Evolutionary conservation across 768 basidiomycete genomes (phyloP).

Genomic region (Tephrocybe sp.): DNA sequence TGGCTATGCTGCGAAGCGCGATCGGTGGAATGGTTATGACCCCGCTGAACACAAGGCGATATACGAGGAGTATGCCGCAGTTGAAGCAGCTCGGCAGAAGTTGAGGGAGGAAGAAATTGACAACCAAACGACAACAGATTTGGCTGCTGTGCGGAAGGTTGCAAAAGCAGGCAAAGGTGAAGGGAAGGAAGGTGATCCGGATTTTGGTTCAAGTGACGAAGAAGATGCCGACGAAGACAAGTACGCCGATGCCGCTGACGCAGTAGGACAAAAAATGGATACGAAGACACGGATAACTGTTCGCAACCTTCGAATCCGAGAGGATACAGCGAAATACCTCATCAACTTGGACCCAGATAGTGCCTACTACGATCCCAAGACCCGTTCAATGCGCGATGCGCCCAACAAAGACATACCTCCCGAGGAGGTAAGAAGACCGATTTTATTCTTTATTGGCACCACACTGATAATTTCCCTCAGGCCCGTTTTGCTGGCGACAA

Average conservation of each 20-base stretch:
- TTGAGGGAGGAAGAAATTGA: slow-evolving; percentile 96
- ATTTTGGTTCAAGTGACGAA: slow-evolving; percentile 95
- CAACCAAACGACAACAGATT: slow-evolving; percentile 90
- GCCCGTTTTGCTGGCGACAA: slow-evolving; percentile 95
- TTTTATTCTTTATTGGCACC: not conserved
- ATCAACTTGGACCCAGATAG: slow-evolving; percentile 93
- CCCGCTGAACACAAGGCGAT: slow-evolving; percentile 80
- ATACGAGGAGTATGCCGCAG: slow-evolving; percentile 91
- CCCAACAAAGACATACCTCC: slow-evolving; percentile 71
- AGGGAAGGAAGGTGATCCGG: slow-evolving; percentile 71
- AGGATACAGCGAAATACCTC: slow-evolving; percentile 98
- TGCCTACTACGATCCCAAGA: slow-evolving; percentile 99
- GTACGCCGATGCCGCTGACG: slow-evolving; percentile 97
- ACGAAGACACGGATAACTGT: slow-evolving; percentile 98
- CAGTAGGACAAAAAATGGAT: slow-evolving; percentile 96
- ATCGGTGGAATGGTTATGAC: slow-evolving; percentile 99
- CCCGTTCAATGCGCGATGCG: slow-evolving; percentile 98
- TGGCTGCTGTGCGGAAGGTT: slow-evolving; percentile 90
- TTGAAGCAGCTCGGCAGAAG: slow-evolving; percentile 89
- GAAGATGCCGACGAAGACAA: slow-evolving; percentile 97
- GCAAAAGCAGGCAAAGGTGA: slow-evolving; percentile 84
- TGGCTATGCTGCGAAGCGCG: slow-evolving; percentile 92
- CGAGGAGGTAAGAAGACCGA: slow-evolving; percentile 71
- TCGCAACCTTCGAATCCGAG: slow-evolving; percentile 95
- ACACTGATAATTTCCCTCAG: slow-evolving; percentile 33